phyloP scores from a whole-genome alignment of 176 grass and related monocot species.

The Aegilops umbellulata region DNA sequence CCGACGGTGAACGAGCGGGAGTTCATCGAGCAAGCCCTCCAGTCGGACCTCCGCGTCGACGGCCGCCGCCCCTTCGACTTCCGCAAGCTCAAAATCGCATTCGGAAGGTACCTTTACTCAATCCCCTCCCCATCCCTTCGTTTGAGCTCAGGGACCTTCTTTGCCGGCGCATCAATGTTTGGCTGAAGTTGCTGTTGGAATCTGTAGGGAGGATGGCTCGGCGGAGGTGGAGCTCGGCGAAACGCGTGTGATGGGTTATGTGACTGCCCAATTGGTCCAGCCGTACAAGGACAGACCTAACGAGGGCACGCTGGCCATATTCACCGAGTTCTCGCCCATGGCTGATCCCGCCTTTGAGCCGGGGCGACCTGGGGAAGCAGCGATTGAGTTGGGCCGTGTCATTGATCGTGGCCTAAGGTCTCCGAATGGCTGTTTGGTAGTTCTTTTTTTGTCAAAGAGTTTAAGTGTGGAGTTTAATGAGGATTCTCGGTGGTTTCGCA shows the following conservation, averaged over 20 bases:
- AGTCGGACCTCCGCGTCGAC: conserved; percentile 75
- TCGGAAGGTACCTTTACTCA: conserved; percentile 54
- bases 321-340: conserved; percentile 98
- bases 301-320: conserved; percentile 82
- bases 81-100: conserved; percentile 65
- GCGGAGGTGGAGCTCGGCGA: conserved; percentile 88
- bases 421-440: background rate
- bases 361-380: conserved; percentile 72
- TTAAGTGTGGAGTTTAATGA: background rate
- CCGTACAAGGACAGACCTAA: conserved; percentile 91
- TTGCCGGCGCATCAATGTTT: background rate
- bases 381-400: conserved; percentile 84
- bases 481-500: background rate
- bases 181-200: background rate
- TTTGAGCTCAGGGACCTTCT: background rate
- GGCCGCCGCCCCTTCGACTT: conserved; percentile 88
- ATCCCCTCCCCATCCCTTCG: background rate
- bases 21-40: conserved; percentile 70
- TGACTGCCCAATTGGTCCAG: conserved; percentile 76
- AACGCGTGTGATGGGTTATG: conserved; percentile 83
- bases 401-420: conserved; percentile 92
- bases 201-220: conserved; percentile 75
- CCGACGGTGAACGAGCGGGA: conserved; percentile 78
- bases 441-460: background rate
- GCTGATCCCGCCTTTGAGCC: conserved; percentile 94